Evolutionary conservation across 169 alveolate species (phyloP), one percentile per base, ranked within the genome.

Genomic region (Babesia divergens): DNA sequence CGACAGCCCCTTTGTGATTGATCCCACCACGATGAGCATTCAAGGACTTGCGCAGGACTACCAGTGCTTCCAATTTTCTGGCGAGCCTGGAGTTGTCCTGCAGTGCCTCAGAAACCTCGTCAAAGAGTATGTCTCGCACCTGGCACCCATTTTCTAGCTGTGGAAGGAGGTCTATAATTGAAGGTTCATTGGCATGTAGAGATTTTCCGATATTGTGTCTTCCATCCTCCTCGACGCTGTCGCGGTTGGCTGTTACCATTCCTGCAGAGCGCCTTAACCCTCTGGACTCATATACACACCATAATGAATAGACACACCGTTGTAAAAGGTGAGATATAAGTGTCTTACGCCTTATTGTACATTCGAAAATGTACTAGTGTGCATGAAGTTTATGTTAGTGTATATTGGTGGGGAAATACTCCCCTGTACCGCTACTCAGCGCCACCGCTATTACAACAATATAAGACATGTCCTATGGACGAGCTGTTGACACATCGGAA

Each of bases 21-120:
- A n/a, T 24, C 11, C 34, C 52, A 24, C 71, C 84, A 54, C 65
- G 37, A 35, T 53, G 43, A 22, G 64, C 84, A 31, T 47, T 14
- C n/a, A 74, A 46, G 14, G 84, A 74, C 68, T 47, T 50, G 14
- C 47, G 54, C 34, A 74, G 67, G 37, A 65, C 52, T 22, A 18
- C 24, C 26, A 74, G 60, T 46, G 84, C 70, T 52, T 31, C 26
- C 50, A 42, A 38, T 42, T 66, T 62, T 13, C 35, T 35, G 29
- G 50, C 18, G n/a, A 51, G 28, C n/a, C 38, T 42, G 20, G 53
- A 49, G 65, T 40, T 40, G 38, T 65, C 42, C 22, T 28, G 65
- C 43, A 74, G 65, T 11, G 54, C 84, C 16, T 31, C 49, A 20
- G 54, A 16, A 64, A 74, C 77, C 29, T 74, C 77, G 14, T 74